These are phyloP conservation scores for Metarhizium guizhouense DNA, from an alignment of 2,329 filamentous ascomycete genomes.

Conservation along the genomic window DNA sequence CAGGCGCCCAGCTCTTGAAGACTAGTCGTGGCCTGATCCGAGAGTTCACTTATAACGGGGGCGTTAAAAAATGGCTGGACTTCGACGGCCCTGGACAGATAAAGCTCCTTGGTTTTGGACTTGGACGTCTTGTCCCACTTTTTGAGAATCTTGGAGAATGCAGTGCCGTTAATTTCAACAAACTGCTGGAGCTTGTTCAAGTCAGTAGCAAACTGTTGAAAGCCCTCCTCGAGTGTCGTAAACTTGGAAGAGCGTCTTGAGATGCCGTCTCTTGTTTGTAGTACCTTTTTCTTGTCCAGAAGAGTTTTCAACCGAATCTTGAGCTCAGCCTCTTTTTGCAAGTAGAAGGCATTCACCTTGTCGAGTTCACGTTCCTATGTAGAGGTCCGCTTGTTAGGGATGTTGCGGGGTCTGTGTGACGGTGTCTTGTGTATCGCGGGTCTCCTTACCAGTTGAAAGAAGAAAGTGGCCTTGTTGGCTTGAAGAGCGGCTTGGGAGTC, in stretches of 20 bases:
- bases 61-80: slow-evolving; percentile 98
- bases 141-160: slow-evolving; percentile 97
- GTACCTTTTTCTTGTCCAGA: slow-evolving; percentile 86
- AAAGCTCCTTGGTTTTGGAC: slow-evolving; percentile 96
- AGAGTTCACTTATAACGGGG: slow-evolving; percentile 91
- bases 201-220: slow-evolving; percentile 94
- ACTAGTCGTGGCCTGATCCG: slow-evolving; percentile 94
- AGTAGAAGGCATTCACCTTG: slow-evolving; percentile 95
- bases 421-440: not conserved
- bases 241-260: slow-evolving; percentile 90
- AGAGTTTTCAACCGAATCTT: slow-evolving; percentile 88
- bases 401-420: not conserved
- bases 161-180: slow-evolving; percentile 94
- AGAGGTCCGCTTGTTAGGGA: not conserved
- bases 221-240: slow-evolving; percentile 89
- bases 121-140: slow-evolving; percentile 99
- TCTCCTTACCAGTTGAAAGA: slow-evolving; percentile 78
- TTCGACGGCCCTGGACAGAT: slow-evolving; percentile 90
- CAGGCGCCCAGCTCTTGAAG: slow-evolving; percentile 90
- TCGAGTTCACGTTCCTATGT: slow-evolving; percentile 87
- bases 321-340: slow-evolving; percentile 98
- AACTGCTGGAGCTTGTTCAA: slow-evolving; percentile 98
- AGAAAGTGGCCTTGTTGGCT: slow-evolving; percentile 97
- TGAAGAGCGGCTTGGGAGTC: slow-evolving; percentile 87
- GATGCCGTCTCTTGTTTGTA: slow-evolving; percentile 71